Base-by-base conservation (phyloP, 2,329 filamentous ascomycete genomes). In the Byssoonygena ceratinophila region DNA sequence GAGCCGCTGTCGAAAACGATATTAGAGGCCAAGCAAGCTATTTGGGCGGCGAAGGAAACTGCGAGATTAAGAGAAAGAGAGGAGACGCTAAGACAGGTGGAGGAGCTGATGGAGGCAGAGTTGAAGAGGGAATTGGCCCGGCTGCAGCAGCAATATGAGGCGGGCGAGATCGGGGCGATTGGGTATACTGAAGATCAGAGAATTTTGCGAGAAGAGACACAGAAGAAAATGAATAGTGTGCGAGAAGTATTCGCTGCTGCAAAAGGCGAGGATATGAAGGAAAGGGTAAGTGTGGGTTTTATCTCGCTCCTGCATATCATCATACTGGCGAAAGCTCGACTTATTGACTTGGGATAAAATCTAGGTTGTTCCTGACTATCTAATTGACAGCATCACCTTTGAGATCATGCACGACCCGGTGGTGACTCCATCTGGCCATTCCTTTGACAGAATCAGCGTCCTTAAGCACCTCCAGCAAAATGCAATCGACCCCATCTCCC, bases 371-470 rank as follows among this genome's bases (percentile, higher is more conserved):
- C 73, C 73, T 1, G 72, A 75, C 54, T 69, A 73, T 61, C 59
- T 76, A 6, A 66, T 76, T 41, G 73, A 76, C 54, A 68, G 68
- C 6, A 75, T 76, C 56, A 71, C 71, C 0, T 76, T 76, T 54
- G 70, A 74, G 54, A 65, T 76, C 57, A 76, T 76, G 73, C 73
- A 75, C 55, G 73, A 76, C 55, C 73, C 73, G 4, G 71, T 75
- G 31, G 64, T 74, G 4, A 75, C 73, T 1, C 89, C 85, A 62
- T 90, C 85, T 1, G 92, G 92, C 11, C 86, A 90, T 58, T 92
- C 85, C 1, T 98, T 95, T 66, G 92, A 97, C 66, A 80, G 91
- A 39, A 77, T 86, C 0, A 86, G 86, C 14, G 84, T 98, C 55
- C 76, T 89, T 63, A 88, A 94, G 68, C 89, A 96, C 64, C 75